Conservation (phyloP, 495 filamentous ascomycete species). For the Immersiella caudata region DNA sequence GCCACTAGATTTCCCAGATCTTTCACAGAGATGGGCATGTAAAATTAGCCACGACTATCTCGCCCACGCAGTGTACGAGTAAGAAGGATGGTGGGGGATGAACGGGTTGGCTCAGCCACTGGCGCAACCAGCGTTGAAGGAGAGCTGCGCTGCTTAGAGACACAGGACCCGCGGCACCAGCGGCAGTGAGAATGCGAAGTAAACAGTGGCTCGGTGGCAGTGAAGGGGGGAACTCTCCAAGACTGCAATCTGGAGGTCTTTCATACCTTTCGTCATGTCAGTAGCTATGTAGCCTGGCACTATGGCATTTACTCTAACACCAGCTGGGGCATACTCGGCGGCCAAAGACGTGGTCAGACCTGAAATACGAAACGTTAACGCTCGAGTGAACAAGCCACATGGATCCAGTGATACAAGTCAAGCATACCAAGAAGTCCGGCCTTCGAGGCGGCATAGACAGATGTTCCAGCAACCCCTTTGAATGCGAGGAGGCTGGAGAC, state of each 20-base stretch:
- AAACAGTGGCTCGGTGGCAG: conserved; percentile 17
- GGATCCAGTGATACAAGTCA: not conserved
- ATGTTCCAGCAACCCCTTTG: conserved; percentile 64
- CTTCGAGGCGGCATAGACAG: conserved; percentile 78
- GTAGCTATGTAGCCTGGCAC: conserved; percentile 84
- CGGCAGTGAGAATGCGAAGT: conserved; percentile 11
- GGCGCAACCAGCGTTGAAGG: not conserved
- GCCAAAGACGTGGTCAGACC: conserved; percentile 72
- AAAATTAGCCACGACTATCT: not conserved
- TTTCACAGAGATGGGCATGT: not conserved
- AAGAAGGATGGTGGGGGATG: not conserved
- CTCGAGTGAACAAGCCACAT: conserved; percentile 13
- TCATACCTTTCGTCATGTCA: conserved; percentile 71
- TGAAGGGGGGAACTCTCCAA: not conserved
- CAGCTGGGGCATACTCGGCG: conserved; percentile 58
- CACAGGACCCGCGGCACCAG: not conserved
- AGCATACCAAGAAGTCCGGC: conserved; percentile 69
- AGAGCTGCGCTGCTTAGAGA: not conserved
- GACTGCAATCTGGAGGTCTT: not conserved
- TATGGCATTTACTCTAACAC: conserved; percentile 76
- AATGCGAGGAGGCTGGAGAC: conserved; percentile 71
- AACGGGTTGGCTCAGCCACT: not conserved
- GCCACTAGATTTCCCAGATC: conserved; percentile 31
- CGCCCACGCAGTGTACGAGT: not conserved
- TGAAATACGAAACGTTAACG: conserved; percentile 28